Evolutionary conservation across 2,329 filamentous ascomycete genomes (phyloP).

Genomic region (Torrubiellomyces zombiae): DNA sequence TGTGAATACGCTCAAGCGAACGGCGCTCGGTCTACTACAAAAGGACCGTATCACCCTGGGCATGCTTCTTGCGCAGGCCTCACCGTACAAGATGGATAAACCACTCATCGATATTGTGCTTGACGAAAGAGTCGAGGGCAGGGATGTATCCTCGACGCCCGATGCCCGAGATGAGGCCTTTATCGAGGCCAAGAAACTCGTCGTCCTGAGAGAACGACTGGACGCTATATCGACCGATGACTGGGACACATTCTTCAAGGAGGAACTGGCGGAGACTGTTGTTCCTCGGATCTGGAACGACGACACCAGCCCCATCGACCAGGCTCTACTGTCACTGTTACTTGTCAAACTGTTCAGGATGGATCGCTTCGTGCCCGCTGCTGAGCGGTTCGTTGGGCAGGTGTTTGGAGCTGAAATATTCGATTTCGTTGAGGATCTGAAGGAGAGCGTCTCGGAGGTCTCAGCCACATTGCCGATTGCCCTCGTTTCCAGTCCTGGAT

Average conservation of each 20-base stretch:
- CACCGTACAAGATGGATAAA: constrained; percentile 94
- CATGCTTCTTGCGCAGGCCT: constrained; percentile 86
- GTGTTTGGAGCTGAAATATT: constrained; percentile 77
- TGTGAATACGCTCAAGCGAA: constrained; percentile 78
- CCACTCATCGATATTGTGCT: constrained; percentile 72
- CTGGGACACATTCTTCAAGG: constrained; percentile 70
- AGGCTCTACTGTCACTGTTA: constrained; percentile 66
- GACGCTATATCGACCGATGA: constrained; percentile 41
- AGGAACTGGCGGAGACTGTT: constrained; percentile 73
- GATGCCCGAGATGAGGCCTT: constrained; percentile 53
- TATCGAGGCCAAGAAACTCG: constrained; percentile 48
- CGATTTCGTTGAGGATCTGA: constrained; percentile 71
- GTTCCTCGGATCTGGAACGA: constrained; percentile 65
- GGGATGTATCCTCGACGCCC: constrained; percentile 57
- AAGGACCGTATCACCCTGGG: constrained; percentile 89
- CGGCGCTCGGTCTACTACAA: constrained; percentile 81
- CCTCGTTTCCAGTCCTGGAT: constrained; percentile 85
- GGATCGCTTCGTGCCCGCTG: constrained; percentile 83
- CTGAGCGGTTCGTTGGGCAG: constrained; percentile 73
- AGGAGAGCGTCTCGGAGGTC: constrained; percentile 70
- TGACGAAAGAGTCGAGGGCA: constrained; percentile 57
- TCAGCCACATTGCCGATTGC: constrained; percentile 73
- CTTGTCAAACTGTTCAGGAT: constrained; percentile 90
- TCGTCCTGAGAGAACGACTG: constrained; percentile 57
- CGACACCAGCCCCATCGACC: constrained; percentile 46